phyloP scores from a whole-genome alignment of 2,329 filamentous ascomycete genomes.

The Chaetomiaceae sp. region DNA sequence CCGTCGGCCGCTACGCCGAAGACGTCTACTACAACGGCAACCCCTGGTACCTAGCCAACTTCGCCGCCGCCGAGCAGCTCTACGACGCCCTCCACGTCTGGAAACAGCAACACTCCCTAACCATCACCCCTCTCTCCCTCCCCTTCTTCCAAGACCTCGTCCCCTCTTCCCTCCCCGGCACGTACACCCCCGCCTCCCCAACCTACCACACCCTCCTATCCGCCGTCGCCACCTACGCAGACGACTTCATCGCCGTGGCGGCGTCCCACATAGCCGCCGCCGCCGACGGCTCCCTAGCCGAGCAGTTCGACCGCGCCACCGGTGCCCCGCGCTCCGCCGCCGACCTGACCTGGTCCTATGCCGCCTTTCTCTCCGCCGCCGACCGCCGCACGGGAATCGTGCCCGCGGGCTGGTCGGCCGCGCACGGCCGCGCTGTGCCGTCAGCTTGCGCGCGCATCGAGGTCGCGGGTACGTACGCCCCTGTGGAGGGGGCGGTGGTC shows the following conservation, averaged over 20 bases:
- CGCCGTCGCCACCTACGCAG: conserved; percentile 52
- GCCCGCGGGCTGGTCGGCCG: conserved; percentile 51
- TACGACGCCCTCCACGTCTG: conserved; percentile 71
- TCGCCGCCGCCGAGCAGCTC: conserved; percentile 73
- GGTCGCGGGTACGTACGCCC: conserved; percentile 44
- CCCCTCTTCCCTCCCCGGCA: conserved; percentile 53
- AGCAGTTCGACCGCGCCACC: conserved; percentile 55
- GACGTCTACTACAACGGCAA: conserved; percentile 73
- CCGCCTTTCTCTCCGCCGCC: conserved; percentile 59
- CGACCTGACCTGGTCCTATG: conserved; percentile 70
- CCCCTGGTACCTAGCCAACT: conserved; percentile 72
- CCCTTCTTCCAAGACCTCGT: conserved; percentile 65
- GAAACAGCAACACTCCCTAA: conserved; percentile 56
- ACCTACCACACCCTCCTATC: conserved; percentile 51
- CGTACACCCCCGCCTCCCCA: conserved; percentile 44
- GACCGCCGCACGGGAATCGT: conserved; percentile 50
- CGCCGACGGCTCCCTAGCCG: conserved; percentile 56
- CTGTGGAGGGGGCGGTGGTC: conserved; percentile 39
- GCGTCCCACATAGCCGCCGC: conserved; percentile 57
- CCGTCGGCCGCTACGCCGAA: conserved; percentile 63
- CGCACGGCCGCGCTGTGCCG: conserved; percentile 42
- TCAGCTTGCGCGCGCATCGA: conserved; percentile 42
- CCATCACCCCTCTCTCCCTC: conserved; percentile 58
- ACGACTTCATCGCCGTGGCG: conserved; percentile 56
- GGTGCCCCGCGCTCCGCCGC: conserved; percentile 55